Conservation (phyloP, 805 yeast genomes). For the Barnettozyma vustinii region DNA sequence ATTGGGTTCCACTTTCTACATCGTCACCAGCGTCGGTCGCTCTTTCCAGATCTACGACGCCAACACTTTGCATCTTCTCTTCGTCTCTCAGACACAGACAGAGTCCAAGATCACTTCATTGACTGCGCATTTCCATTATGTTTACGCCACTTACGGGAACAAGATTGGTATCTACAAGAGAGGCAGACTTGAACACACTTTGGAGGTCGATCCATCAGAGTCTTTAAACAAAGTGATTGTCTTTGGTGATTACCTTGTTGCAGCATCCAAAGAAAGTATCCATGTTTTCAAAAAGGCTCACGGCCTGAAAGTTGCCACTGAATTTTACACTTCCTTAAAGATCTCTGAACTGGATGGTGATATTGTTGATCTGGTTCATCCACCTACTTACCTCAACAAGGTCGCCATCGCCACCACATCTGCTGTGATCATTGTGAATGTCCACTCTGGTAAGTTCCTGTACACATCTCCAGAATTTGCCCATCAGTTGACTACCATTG, state of each 20-base stretch:
- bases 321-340: slow-evolving; percentile 58
- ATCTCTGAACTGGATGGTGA: slow-evolving; percentile 62
- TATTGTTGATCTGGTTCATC: slow-evolving; percentile 66
- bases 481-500: slow-evolving; percentile 61
- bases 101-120: slow-evolving; percentile 62
- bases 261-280: slow-evolving; percentile 42
- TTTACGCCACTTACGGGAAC: slow-evolving; percentile 70
- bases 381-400: slow-evolving; percentile 90
- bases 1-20: slow-evolving; percentile 79
- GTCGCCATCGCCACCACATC: slow-evolving; percentile 74
- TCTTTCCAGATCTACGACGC: slow-evolving; percentile 93
- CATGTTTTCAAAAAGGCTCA: slow-evolving; percentile 49
- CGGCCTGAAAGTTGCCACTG: slow-evolving; percentile 45
- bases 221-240: slow-evolving; percentile 46
- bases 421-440: slow-evolving; percentile 58
- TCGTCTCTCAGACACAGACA: slow-evolving; percentile 80
- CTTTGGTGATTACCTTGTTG: slow-evolving; percentile 78
- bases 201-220: slow-evolving; percentile 29
- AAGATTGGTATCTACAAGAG: slow-evolving; percentile 75
- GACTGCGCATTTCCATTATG: slow-evolving; percentile 77
- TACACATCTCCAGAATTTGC: slow-evolving; percentile 51
- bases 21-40: slow-evolving; percentile 85
- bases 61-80: slow-evolving; percentile 73
- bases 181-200: slow-evolving; percentile 52
- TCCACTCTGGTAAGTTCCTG: slow-evolving; percentile 70